These are phyloP conservation scores for Inonotus hispidus DNA, from an alignment of 1,284 basidiomycete species.

Conservation along the genomic window DNA sequence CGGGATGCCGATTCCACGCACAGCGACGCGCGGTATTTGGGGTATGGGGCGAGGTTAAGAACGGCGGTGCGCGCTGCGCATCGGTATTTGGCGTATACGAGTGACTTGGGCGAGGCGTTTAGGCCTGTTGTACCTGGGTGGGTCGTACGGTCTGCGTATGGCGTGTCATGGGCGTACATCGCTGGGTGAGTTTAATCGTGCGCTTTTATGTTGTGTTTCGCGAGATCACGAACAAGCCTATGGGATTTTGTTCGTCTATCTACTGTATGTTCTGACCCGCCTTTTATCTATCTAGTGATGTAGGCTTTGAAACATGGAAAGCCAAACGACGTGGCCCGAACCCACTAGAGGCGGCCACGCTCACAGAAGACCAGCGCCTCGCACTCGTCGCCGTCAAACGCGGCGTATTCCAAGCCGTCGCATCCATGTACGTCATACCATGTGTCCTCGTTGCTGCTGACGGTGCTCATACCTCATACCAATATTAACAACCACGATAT, in stretches of 20 bases:
- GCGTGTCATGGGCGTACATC: slow-evolving; percentile 80
- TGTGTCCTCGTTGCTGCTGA: slow-evolving; percentile 4
- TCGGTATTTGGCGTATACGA: slow-evolving; percentile 54
- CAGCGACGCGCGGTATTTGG: slow-evolving; percentile 61
- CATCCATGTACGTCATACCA: slow-evolving; percentile 66
- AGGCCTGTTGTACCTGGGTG: slow-evolving; percentile 79
- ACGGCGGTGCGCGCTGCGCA: slow-evolving; percentile 72
- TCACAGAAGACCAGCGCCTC: slow-evolving; percentile 72
- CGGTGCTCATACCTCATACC: too few species aligned
- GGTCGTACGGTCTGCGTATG: slow-evolving; percentile 81
- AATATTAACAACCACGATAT: slow-evolving; percentile 1
- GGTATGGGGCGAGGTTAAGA: slow-evolving; percentile 74
- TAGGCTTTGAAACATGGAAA: slow-evolving; percentile 90
- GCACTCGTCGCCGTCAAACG: slow-evolving; percentile 70
- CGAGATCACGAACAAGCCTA: too few species aligned
- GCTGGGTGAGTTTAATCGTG: slow-evolving; percentile 43
- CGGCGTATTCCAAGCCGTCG: slow-evolving; percentile 83
- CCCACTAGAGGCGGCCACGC: slow-evolving; percentile 67
- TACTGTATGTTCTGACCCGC: neutral
- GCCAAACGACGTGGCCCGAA: slow-evolving; percentile 69
- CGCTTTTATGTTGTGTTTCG: too few species aligned
- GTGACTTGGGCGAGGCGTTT: slow-evolving; percentile 91
- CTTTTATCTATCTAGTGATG: slow-evolving; percentile 55
- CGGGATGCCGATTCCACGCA: slow-evolving; percentile 57
- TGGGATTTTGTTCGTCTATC: neutral